Base-by-base conservation (phyloP, 257 asterid genomes). In the Gardenia jasminoides region DNA sequence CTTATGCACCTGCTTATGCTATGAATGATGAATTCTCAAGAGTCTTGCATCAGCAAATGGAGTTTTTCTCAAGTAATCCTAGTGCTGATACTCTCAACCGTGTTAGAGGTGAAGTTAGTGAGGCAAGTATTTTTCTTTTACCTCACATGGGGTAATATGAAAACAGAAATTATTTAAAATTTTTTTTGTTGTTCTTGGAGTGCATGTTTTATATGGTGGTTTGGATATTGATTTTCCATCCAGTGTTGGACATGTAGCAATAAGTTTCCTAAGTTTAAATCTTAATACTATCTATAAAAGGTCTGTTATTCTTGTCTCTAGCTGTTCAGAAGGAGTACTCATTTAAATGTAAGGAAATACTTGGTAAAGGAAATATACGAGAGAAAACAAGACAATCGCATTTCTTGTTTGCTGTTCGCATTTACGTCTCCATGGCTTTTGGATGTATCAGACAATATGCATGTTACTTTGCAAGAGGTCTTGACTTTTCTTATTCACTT, bases 1-100 rank as follows among this genome's bases (percentile, higher is more conserved):
- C 91, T 68, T 86, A 79, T 84, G 96, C 98, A 41, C 97, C 98
- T 83, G 99, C 99, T 71, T 96, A 96, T 79, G 93, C 98, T 17
- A 96, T 96, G 98, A 96, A 96, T 83, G 99, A 96, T 86, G 98
- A 96, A 84, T 92, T 93, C 85, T 96, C 99, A 20, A 90, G 99
- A 89, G 98, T 94, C 80, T 84, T 96, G 83, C 99, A 96, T 88
- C 98, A 92, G 84, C 99, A 96, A 87, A 96, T 96, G 99, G 99
- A 96, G 86, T 96, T 92, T 75, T 96, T 90, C 87, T 94, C 99
- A 71, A 96, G 98, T 80, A 96, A 91, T 83, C 96, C 97, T 19
- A 91, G 91, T 84, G 97, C 94, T 43, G 99, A 95, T 89, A 88
- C 98, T 1, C 91, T 95, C 71, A 92, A 87, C 80, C 98, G 95